Base-by-base conservation (phyloP, 208 protist species). In the Borovskyia barvae region DNA sequence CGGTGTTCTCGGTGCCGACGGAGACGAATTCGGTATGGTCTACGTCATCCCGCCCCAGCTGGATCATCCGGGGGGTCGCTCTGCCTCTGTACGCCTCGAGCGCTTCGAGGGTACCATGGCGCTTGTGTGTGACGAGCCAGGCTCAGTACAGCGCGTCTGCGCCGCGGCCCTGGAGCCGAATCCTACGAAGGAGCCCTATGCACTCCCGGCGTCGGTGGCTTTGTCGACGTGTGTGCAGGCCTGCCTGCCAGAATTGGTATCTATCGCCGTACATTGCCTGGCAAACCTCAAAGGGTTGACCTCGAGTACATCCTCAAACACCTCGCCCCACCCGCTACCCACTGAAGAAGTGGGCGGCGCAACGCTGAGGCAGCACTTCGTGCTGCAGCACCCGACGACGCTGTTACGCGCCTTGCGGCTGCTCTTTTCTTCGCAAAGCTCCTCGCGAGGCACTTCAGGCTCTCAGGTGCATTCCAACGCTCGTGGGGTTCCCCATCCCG, bases 1-100 rank as follows among this genome's bases (percentile, higher is more conserved):
- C 24, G 51, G 66, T 22, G 56, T 95, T 17, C 77, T 93, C 46
- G 89, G 89, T 5, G 66, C 85, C 0, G 89, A 95, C 47, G 89
- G 89, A 2, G 83, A 92, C 48, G 89, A 92, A 67, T 63, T 72
- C 36, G 48, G 41, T 25, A 71, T 85, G 57, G 66, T 76, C 37
- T 94, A 90, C 54, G 77, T 47, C 2, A 35, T 33, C 68, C 85
- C 41, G 56, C 84, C 33, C 51, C 75, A 51, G 59, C 61, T 43
- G 54, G 73, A 61, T 39, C 26, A 64, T 40, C 56, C 53, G 41
- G 48, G 43, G n/a, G 46, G 30, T 19, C 50, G 32, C 42, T 70
- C 53, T 12, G 66, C 42, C 78, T 82, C 48, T 11, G 60, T 75
- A 11, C 82, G 72, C 15, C 33, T 92, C 17, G 58, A 88, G 17